These are phyloP conservation scores for Imleria badia DNA, from an alignment of 768 basidiomycete species.

Conservation along the genomic window DNA sequence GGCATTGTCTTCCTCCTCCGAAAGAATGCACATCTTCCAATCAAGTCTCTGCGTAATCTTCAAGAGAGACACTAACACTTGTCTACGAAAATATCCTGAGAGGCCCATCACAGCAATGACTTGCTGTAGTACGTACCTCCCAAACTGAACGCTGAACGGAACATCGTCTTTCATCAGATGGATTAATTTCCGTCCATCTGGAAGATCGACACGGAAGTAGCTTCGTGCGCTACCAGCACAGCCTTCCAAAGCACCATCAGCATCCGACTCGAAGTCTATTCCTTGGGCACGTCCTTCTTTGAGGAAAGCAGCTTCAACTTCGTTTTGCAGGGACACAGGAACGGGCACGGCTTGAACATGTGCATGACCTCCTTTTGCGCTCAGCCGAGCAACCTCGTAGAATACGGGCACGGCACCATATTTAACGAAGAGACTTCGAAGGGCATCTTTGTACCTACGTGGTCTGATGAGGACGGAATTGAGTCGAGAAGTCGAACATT, in stretches of 20 bases:
- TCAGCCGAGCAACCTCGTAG: conserved; percentile 86
- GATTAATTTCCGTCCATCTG: conserved; percentile 81
- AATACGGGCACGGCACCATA: conserved; percentile 67
- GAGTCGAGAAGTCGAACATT: conserved; percentile 16
- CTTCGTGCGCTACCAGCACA: conserved; percentile 53
- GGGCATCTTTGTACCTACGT: conserved; percentile 73
- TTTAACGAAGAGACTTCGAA: conserved; percentile 70
- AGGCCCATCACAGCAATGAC: neutral
- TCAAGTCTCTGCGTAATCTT: conserved; percentile 77
- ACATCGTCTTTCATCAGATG: conserved; percentile 77
- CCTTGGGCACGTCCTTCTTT: conserved; percentile 65
- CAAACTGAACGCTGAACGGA: conserved; percentile 91
- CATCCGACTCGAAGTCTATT: conserved; percentile 73
- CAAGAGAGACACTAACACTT: conserved; percentile 77
- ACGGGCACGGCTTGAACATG: conserved; percentile 88
- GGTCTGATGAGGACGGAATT: neutral
- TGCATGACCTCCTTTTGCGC: conserved; percentile 88
- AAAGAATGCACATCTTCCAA: conserved; percentile 86
- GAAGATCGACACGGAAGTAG: conserved; percentile 91
- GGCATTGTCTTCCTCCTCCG: conserved; percentile 81
- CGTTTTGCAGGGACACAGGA: conserved; percentile 57
- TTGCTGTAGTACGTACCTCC: conserved; percentile 54
- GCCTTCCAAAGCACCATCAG: conserved; percentile 58
- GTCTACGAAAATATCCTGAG: conserved; percentile 45
- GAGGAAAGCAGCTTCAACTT: conserved; percentile 70